Conservation (phyloP, 2,329 filamentous ascomycete species). For the Venturia asperata region DNA sequence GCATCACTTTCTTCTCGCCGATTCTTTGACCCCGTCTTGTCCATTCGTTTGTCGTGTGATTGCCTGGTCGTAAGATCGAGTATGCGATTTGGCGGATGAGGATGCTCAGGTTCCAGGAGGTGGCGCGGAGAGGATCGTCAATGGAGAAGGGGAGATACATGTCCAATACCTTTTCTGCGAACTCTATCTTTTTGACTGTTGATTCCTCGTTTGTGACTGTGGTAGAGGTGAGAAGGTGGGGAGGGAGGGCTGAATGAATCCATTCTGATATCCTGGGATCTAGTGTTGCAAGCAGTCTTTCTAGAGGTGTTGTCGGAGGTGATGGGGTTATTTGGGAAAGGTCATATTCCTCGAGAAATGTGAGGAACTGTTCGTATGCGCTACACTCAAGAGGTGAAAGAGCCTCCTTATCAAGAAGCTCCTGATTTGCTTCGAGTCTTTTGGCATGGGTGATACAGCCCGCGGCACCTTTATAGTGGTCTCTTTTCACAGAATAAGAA, state of each 20-base stretch:
- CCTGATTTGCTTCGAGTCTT: not conserved
- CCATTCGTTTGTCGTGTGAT: slow-evolving; percentile 10
- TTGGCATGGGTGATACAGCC: not conserved
- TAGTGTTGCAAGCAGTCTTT: not conserved
- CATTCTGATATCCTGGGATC: slow-evolving; percentile 17
- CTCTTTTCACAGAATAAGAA: slow-evolving; percentile 10
- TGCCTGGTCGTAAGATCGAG: slow-evolving; percentile 1
- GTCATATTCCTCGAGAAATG: not conserved
- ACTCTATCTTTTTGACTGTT: not conserved
- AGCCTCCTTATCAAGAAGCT: not conserved
- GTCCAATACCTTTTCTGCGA: not conserved
- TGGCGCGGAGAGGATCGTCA: slow-evolving; percentile 18
- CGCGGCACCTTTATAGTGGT: not conserved
- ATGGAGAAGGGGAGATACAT: slow-evolving; percentile 19
- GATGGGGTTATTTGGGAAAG: not conserved
- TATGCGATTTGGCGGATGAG: slow-evolving; percentile 18
- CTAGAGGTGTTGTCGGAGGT: not conserved
- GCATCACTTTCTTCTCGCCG: slow-evolving; percentile 12
- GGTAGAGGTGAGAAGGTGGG: not conserved
- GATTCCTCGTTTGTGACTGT: not conserved
- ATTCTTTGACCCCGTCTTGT: slow-evolving; percentile 9
- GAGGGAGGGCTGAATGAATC: not conserved
- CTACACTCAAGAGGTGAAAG: not conserved
- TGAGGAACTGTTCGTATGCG: not conserved
- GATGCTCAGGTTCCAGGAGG: slow-evolving; percentile 13